phyloP scores from a whole-genome alignment of 495 filamentous ascomycete genomes.

The Trichoderma virens region DNA sequence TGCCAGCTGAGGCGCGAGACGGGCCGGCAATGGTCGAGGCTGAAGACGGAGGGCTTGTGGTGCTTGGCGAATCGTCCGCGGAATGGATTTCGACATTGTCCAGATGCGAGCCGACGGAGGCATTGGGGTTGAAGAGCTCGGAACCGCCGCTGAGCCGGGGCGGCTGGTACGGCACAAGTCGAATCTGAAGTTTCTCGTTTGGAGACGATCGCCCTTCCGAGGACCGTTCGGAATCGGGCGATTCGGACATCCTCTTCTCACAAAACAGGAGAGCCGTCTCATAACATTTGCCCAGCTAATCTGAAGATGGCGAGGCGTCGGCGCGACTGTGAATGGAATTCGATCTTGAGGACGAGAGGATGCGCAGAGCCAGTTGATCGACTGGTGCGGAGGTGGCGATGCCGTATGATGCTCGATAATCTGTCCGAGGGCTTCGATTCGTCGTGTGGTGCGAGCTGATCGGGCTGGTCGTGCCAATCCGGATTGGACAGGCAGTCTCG shows the following conservation, averaged over 20 bases:
- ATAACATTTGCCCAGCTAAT: constrained; percentile 5
- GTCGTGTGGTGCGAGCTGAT: background rate
- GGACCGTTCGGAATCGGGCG: constrained; percentile 5
- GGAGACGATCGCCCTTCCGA: too few relatives aligned
- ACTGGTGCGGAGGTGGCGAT: constrained; percentile 5
- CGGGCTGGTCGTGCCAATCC: constrained; percentile 2
- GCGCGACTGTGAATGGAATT: background rate
- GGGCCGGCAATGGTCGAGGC: background rate
- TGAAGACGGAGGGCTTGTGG: background rate
- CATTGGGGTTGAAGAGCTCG: background rate
- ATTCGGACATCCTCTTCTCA: constrained; percentile 5
- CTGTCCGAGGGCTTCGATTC: constrained; percentile 4
- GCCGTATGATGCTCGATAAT: background rate
- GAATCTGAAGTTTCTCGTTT: constrained; percentile 21
- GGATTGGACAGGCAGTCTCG: background rate
- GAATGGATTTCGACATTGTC: constrained; percentile 3
- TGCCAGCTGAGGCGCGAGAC: background rate
- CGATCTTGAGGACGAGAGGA: background rate
- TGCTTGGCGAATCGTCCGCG: background rate
- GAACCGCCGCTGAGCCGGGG: constrained; percentile 3
- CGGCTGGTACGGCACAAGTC: constrained; percentile 46
- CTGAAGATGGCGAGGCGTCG: background rate
- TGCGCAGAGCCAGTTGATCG: background rate
- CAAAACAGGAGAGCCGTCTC: background rate
- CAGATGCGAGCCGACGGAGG: background rate